Conservation (phyloP, 345 rosid species). For the Brassica carinata region DNA sequence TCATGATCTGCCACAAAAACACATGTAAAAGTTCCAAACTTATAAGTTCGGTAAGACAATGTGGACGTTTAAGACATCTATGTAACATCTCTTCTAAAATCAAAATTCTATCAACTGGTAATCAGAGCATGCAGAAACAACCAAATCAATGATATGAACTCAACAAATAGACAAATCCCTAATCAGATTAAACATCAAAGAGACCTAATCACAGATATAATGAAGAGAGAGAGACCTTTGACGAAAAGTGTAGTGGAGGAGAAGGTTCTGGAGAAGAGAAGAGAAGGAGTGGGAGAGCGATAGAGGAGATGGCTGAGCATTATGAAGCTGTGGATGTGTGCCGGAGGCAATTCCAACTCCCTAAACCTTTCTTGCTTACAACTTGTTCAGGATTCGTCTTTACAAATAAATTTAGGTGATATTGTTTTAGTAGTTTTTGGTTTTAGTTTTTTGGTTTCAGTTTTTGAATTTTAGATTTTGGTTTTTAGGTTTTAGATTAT, state of each 20-base stretch:
- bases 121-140: background rate
- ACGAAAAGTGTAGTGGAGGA: constrained; percentile 36
- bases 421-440: no score
- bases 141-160: background rate
- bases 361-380: background rate
- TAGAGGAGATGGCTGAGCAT: constrained; percentile 21
- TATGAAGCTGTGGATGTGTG: background rate
- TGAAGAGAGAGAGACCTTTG: constrained; percentile 29
- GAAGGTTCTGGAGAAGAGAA: constrained; percentile 32
- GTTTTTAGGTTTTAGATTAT: no score
- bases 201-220: background rate
- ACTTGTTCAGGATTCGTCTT: background rate
- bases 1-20: background rate
- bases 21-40: constrained; percentile 6
- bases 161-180: background rate
- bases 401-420: background rate
- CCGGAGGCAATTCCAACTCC: constrained; percentile 3
- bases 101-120: background rate
- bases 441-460: no score
- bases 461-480: no score
- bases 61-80: background rate
- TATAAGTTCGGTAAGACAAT: background rate
- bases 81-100: background rate
- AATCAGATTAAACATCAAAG: background rate
- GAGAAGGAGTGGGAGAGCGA: constrained; percentile 25